These are phyloP conservation scores for Lepiota subincarnata DNA, from an alignment of 768 basidiomycete genomes.

Conservation along the genomic window DNA sequence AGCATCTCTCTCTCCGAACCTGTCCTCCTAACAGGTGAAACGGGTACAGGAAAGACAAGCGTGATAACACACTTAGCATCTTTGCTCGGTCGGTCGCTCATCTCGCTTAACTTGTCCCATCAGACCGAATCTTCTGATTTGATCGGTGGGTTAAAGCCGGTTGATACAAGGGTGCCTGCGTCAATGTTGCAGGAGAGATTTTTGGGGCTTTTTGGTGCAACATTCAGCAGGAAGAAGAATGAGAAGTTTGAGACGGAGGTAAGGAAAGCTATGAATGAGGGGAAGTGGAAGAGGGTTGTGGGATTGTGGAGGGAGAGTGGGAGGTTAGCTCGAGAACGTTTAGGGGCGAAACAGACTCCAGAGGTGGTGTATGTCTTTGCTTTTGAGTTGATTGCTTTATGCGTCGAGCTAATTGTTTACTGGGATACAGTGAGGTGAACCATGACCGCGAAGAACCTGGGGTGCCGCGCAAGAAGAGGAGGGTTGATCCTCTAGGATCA, in stretches of 20 bases:
- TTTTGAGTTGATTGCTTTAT: neutral
- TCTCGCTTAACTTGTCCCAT: conserved; percentile 91
- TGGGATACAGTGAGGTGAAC: conserved; percentile 11
- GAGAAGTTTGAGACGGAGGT: conserved; percentile 80
- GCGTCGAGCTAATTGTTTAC: neutral
- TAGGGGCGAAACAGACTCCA: conserved; percentile 32
- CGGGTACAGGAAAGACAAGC: conserved; percentile 98
- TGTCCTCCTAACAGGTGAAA: conserved; percentile 91
- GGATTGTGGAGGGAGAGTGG: conserved; percentile 81
- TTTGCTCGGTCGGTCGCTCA: conserved; percentile 67
- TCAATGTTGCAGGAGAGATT: conserved; percentile 68
- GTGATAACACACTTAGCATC: conserved; percentile 83
- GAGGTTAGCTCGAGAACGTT: conserved; percentile 63
- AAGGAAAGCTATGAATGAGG: conserved; percentile 73
- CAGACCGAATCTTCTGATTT: conserved; percentile 96
- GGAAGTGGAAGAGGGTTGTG: conserved; percentile 81
- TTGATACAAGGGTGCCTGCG: conserved; percentile 81
- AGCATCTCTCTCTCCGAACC: conserved; percentile 75
- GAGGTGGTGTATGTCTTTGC: conserved; percentile 22
- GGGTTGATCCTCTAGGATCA: conserved; percentile 41
- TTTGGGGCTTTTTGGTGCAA: conserved; percentile 73
- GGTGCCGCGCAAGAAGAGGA: conserved; percentile 67
- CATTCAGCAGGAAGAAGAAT: conserved; percentile 90
- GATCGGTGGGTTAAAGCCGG: conserved; percentile 93
- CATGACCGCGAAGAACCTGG: conserved; percentile 23